Conservation (phyloP, 495 filamentous ascomycete genomes). For the Trichoderma parareesei region DNA sequence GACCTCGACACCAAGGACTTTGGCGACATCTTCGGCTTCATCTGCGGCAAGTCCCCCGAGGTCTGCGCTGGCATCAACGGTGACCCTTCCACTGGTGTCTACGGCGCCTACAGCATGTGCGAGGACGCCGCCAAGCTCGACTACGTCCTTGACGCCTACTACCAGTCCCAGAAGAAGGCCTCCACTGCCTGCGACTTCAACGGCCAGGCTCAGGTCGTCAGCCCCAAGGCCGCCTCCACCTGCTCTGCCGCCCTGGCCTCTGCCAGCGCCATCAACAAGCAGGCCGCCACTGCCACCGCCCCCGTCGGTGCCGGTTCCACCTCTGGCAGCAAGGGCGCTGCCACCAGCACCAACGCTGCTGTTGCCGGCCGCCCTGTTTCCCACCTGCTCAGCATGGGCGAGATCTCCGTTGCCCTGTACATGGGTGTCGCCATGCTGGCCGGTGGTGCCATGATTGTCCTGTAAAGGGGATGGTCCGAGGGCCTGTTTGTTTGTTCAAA, state of each 20-base stretch:
- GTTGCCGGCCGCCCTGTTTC: conserved; percentile 34
- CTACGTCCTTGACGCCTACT: conserved; percentile 77
- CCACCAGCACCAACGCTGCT: conserved; percentile 24
- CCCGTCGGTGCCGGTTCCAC: conserved; percentile 30
- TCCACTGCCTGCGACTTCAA: conserved; percentile 67
- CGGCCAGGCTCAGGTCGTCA: conserved; percentile 24
- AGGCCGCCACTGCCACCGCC: conserved; percentile 35
- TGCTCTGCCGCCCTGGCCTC: conserved; percentile 32
- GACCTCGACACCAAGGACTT: conserved; percentile 43
- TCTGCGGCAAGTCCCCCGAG: conserved; percentile 53
- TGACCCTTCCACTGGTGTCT: conserved; percentile 64
- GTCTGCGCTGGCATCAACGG: conserved; percentile 61
- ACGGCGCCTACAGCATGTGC: conserved; percentile 92
- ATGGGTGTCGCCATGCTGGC: conserved; percentile 55
- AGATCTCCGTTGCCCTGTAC: conserved; percentile 61
- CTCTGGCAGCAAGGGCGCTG: conserved; percentile 20
- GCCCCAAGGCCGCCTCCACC: conserved; percentile 12
- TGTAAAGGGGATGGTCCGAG: conserved; percentile 40
- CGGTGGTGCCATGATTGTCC: conserved; percentile 66
- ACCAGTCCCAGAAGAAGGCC: conserved; percentile 49
- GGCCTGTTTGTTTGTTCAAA: not conserved
- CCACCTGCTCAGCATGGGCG: conserved; percentile 51
- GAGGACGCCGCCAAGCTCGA: conserved; percentile 64
- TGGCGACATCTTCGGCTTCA: conserved; percentile 57
- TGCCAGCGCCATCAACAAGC: conserved; percentile 34